phyloP scores from a whole-genome alignment of 1,284 basidiomycete genomes.

The Prillingera fragicola region DNA sequence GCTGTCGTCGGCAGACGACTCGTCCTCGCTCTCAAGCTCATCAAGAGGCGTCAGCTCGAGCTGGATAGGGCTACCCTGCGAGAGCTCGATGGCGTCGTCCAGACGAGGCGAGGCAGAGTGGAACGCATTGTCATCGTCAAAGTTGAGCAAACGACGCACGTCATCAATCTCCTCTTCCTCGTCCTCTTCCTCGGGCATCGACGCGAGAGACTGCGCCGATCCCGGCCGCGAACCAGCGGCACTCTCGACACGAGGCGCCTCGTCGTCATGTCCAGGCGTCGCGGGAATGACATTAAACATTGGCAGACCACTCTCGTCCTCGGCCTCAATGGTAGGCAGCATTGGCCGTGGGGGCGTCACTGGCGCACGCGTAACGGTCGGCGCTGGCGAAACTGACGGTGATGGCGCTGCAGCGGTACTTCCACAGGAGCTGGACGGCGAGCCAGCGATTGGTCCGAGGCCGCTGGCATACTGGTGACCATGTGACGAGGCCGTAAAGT shows the following conservation, averaged over 20 bases:
- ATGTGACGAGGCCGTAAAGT: no score
- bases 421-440: no score
- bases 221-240: not conserved
- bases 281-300: slow-evolving; percentile 46
- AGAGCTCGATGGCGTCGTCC: not conserved
- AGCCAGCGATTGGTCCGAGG: no score
- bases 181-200: slow-evolving; percentile 24
- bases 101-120: not conserved
- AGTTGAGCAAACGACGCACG: not conserved
- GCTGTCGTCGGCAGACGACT: not conserved
- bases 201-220: not conserved
- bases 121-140: not conserved
- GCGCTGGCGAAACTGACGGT: no score
- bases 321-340: no score
- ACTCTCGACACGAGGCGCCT: slow-evolving; percentile 8
- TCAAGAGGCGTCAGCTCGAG: slow-evolving; percentile 5
- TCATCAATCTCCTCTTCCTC: slow-evolving; percentile 13
- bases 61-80: slow-evolving; percentile 1
- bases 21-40: slow-evolving; percentile 7
- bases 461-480: no score
- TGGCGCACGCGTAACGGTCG: no score
- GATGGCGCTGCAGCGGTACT: not conserved
- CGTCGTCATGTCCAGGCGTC: slow-evolving; percentile 31
- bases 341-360: not conserved
- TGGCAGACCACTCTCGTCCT: no score